Evolutionary conservation across 495 filamentous ascomycete species (phyloP).

Genomic region (Ramalina peruviana): DNA sequence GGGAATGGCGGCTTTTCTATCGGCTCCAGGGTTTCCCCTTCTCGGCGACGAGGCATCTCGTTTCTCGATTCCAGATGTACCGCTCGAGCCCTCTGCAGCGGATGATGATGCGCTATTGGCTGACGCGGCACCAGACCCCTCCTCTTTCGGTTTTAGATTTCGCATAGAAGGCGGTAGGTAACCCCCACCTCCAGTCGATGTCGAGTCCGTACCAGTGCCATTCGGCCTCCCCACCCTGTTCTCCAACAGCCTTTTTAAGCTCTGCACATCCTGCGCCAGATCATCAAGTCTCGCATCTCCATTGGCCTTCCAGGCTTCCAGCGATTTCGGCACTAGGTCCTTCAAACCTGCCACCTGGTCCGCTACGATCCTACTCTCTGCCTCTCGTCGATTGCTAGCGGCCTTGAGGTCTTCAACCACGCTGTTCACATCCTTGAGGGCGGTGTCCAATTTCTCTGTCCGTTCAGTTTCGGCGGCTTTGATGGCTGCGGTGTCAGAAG

Average conservation of each 20-base stretch:
- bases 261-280: conserved; percentile 77
- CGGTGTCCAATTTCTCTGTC: conserved; percentile 69
- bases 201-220: conserved; percentile 21
- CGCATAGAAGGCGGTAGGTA: conserved; percentile 14
- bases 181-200: conserved; percentile 16
- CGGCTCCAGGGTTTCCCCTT: conserved; percentile 27
- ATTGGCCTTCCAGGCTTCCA: conserved; percentile 72
- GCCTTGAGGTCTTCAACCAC: conserved; percentile 71
- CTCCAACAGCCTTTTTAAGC: conserved; percentile 73
- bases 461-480: conserved; percentile 75
- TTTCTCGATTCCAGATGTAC: conserved; percentile 21
- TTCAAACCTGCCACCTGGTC: conserved; percentile 75
- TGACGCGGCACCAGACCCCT: background rate
- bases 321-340: conserved; percentile 71
- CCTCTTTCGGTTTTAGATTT: conserved; percentile 12
- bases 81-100: conserved; percentile 22
- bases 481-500: conserved; percentile 73
- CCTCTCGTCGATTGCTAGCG: conserved; percentile 62
- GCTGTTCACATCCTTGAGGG: conserved; percentile 68
- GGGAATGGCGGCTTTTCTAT: conserved; percentile 60
- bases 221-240: conserved; percentile 55
- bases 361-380: conserved; percentile 70
- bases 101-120: conserved; percentile 16
- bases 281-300: conserved; percentile 73
- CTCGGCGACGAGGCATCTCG: conserved; percentile 21